These are phyloP conservation scores for Triticum turgidum DNA, from an alignment of 176 grass and related monocot genomes.

Conservation along the genomic window DNA sequence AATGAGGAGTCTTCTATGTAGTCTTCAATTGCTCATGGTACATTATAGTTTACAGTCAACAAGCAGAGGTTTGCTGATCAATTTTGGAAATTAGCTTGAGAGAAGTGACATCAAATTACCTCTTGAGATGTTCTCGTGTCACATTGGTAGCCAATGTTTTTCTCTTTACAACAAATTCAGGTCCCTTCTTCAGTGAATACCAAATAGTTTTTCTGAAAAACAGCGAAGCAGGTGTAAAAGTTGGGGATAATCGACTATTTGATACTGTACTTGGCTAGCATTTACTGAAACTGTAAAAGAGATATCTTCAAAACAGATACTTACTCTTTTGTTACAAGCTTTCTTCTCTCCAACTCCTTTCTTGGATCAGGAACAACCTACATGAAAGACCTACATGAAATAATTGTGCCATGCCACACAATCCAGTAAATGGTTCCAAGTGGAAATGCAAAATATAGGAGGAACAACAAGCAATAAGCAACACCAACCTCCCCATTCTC, in stretches of 20 bases:
- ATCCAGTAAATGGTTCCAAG: background rate
- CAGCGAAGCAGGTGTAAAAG: conserved; percentile 22
- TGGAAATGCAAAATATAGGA: background rate
- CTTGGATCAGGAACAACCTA: conserved; percentile 53
- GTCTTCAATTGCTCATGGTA: no score
- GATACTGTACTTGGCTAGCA: background rate
- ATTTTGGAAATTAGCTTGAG: background rate
- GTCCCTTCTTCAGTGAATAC: conserved; percentile 81
- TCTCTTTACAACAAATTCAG: conserved; percentile 84
- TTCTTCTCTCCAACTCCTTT: conserved; percentile 75
- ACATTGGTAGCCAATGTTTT: conserved; percentile 89
- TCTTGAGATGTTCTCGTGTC: conserved; percentile 80
- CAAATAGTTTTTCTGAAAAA: conserved; percentile 65
- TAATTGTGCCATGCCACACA: background rate
- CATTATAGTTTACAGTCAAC: no score
- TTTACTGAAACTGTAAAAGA: conserved; percentile 4
- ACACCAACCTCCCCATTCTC: conserved; percentile 65
- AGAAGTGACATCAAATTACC: conserved; percentile 49
- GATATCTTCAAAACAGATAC: background rate
- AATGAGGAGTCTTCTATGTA: no score
- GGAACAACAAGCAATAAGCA: background rate
- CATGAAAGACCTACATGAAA: conserved; percentile 26
- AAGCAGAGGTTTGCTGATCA: no score
- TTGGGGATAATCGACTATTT: background rate
- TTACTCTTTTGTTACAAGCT: conserved; percentile 88